Conservation (phyloP, 345 rosid genomes). For the Streptanthus diversifolius region DNA sequence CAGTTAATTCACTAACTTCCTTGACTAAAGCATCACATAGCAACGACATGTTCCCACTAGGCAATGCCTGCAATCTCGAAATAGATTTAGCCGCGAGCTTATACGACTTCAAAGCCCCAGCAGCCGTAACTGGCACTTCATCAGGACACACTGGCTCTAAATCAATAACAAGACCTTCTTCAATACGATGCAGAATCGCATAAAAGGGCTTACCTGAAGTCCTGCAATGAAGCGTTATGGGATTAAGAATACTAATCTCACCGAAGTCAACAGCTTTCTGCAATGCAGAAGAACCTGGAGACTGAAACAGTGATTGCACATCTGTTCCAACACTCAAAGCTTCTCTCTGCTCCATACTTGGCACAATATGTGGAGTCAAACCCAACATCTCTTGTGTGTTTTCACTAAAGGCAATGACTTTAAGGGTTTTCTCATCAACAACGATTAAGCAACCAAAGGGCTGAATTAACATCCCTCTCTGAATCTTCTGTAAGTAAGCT, state of each 20-base stretch:
- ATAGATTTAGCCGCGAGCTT: slow-evolving; percentile 82
- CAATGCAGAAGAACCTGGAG: slow-evolving; percentile 59
- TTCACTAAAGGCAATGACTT: slow-evolving; percentile 63
- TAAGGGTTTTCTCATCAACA: slow-evolving; percentile 57
- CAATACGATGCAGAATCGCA: slow-evolving; percentile 71
- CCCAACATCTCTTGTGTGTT: slow-evolving; percentile 78
- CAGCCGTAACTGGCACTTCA: slow-evolving; percentile 75
- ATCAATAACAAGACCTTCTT: slow-evolving; percentile 72
- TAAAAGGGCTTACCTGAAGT: slow-evolving; percentile 72
- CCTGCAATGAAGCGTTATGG: slow-evolving; percentile 60
- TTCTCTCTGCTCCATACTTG: slow-evolving; percentile 65
- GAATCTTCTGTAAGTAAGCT: slow-evolving; percentile 71
- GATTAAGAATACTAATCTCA: slow-evolving; percentile 71
- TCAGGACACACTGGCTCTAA: slow-evolving; percentile 77
- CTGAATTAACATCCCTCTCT: slow-evolving; percentile 70
- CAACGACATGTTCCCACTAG: slow-evolving; percentile 52
- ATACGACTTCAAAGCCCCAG: slow-evolving; percentile 80
- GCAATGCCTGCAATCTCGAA: slow-evolving; percentile 72
- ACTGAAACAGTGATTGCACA: slow-evolving; percentile 54
- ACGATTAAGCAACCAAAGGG: slow-evolving; percentile 81
- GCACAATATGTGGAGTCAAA: slow-evolving; percentile 67
- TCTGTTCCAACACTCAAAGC: slow-evolving; percentile 60
- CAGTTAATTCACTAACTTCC: slow-evolving; percentile 72
- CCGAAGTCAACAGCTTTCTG: slow-evolving; percentile 64
- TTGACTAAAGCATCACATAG: slow-evolving; percentile 66